Percentiles rank a stretch among this genome's conserved stretches.
Evolutionary conservation across 2,329 filamentous ascomycete genomes (phyloP).

Genomic region (Alternaria sp.): DNA sequence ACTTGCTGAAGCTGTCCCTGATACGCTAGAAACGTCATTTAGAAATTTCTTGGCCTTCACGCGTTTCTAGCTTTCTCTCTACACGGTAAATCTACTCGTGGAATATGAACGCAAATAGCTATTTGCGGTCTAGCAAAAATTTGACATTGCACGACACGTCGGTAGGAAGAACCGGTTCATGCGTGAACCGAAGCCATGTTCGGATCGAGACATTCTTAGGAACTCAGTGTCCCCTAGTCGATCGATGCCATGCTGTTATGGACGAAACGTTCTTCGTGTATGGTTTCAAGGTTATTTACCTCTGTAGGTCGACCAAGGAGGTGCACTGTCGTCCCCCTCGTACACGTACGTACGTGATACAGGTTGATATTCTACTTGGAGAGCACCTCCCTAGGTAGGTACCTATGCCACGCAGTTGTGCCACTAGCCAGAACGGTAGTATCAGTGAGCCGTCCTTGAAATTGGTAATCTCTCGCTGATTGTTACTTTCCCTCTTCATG

Average conservation of each 20-base stretch:
- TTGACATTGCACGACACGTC: conserved; percentile 23
- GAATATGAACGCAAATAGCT: conserved; percentile 17
- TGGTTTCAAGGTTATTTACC: background rate
- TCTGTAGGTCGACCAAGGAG: conserved; percentile 6
- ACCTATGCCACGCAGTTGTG: conserved; percentile 29
- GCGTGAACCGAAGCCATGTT: conserved; percentile 16
- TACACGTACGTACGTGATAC: conserved; percentile 12
- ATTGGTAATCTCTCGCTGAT: background rate
- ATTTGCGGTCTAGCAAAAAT: conserved; percentile 12
- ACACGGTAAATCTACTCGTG: conserved; percentile 13
- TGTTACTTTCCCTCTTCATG: background rate
- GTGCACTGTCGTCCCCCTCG: conserved; percentile 6
- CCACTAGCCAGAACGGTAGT: conserved; percentile 23
- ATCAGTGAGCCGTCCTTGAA: conserved; percentile 6
- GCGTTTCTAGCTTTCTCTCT: background rate
- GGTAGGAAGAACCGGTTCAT: conserved; percentile 5
- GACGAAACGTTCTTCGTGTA: background rate
- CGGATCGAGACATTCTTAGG: conserved; percentile 6
- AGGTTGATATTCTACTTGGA: conserved; percentile 13
- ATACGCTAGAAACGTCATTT: background rate
- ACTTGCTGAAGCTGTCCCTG: background rate
- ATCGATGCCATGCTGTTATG: conserved; percentile 10
- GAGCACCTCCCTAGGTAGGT: background rate
- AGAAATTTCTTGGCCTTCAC: background rate
- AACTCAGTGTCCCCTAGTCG: background rate